phyloP scores from a whole-genome alignment of 192 early-diverging fungal species.

The Neocallimastix lanati region DNA sequence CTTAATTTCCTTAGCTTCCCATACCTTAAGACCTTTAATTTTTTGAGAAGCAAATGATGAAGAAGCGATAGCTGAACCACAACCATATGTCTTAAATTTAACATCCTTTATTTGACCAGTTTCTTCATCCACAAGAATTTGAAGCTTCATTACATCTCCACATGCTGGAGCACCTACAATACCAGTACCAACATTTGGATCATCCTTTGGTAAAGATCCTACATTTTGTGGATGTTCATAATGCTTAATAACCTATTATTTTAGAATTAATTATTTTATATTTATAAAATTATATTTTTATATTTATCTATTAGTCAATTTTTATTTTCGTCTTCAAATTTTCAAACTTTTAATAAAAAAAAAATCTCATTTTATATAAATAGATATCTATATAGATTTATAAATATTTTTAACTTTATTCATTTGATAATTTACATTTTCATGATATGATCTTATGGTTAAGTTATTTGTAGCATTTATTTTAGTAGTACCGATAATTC shows the following conservation, averaged over 20 bases:
- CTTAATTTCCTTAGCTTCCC: conserved; percentile 78
- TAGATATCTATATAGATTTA: too few relatives aligned
- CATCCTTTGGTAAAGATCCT: conserved; percentile 71
- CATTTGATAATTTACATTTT: too few relatives aligned
- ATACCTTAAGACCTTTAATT: conserved; percentile 81
- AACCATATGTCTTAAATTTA: conserved; percentile 98
- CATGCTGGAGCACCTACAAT: conserved; percentile 62
- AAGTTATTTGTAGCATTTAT: neutral
- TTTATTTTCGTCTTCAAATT: too few relatives aligned
- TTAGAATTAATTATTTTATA: too few relatives aligned
- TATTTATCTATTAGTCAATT: too few relatives aligned
- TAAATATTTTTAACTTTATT: too few relatives aligned
- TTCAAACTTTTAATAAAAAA: too few relatives aligned
- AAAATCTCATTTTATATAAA: too few relatives aligned
- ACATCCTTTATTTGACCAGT: conserved; percentile 83
- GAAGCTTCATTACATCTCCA: conserved; percentile 84
- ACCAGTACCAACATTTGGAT: conserved; percentile 87
- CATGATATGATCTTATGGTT: neutral
- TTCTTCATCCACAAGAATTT: conserved; percentile 86
- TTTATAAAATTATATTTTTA: too few relatives aligned
- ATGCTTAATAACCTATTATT: conserved; percentile 96
- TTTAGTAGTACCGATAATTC: neutral
- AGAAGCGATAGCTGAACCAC: conserved; percentile 90
- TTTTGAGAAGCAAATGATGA: conserved; percentile 82
- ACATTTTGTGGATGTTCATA: conserved; percentile 94